Base-by-base conservation (phyloP, 768 basidiomycete species). In the Serendipita sp. region DNA sequence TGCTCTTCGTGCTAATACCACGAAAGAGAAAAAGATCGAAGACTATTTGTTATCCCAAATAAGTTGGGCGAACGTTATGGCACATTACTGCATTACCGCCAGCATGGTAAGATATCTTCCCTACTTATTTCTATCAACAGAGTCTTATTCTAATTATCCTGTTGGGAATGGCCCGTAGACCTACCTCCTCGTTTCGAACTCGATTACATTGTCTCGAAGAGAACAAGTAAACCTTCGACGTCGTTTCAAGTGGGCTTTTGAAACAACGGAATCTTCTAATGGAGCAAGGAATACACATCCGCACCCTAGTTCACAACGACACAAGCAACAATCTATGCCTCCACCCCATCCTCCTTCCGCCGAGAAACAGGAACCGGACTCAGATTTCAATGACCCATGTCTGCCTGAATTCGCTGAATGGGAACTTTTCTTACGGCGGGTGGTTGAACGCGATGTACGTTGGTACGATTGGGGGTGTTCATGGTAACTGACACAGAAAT, bases 191-290 rank as follows among this genome's bases (percentile, higher is more conserved):
- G 38, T 38, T 38, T 7, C 38, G 7, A 38, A 38, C 38, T 14
- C 38, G 38, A 38, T 38, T 38, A 20, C 77, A 77, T 1, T 73
- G 78, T 13, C 74, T 80, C 20, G 78, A 77, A 75, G 78, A 20
- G 76, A 79, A 66, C 72, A 77, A 24, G 76, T 82, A 44, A 84
- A 82, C 67, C 83, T 84, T 68, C 70, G 76, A 42, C 77, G 82
- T 14, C 78, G 88, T 38, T 88, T 88, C 67, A 90, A 90, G 68
- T 90, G 88, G 88, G 83, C 86, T 0, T 88, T 83, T 65, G 70
- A 74, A 24, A 72, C 77, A 0, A 80, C 81, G 56, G 87, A 87
- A 66, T 50, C 20, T 50, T n/a, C 45, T n/a, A 17, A 30, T 14
- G 7, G 14, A 0, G 14, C 38, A 38, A 14, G 38, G 14, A 7